Conservation (phyloP, 2,329 filamentous ascomycete genomes). For the Calonectria henricotiae region DNA sequence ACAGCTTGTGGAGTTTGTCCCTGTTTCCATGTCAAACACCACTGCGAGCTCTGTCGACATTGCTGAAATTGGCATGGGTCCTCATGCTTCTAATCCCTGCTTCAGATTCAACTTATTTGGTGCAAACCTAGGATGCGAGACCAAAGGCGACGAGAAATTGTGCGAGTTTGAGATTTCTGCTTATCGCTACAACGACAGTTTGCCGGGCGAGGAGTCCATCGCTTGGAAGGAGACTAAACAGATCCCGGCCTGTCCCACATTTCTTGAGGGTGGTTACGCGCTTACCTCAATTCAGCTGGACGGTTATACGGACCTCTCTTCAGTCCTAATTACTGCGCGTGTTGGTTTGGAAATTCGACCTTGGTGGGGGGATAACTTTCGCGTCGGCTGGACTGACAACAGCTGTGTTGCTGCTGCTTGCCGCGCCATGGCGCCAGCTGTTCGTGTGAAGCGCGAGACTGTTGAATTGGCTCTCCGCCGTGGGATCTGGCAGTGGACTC, state of each 20-base stretch:
- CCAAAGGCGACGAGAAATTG: slow-evolving; percentile 57
- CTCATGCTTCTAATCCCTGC: slow-evolving; percentile 57
- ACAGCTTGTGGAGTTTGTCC: slow-evolving; percentile 61
- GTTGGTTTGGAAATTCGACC: slow-evolving; percentile 59
- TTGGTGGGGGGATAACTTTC: slow-evolving; percentile 63
- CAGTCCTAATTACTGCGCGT: slow-evolving; percentile 58
- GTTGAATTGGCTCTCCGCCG: slow-evolving; percentile 54
- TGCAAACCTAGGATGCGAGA: slow-evolving; percentile 61
- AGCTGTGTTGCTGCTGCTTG: slow-evolving; percentile 60
- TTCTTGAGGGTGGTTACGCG: slow-evolving; percentile 55
- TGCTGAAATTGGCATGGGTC: slow-evolving; percentile 61
- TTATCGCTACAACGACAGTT: slow-evolving; percentile 57
- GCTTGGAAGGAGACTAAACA: slow-evolving; percentile 61
- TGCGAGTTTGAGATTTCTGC: slow-evolving; percentile 63
- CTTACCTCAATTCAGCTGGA: slow-evolving; percentile 58
- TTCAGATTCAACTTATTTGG: slow-evolving; percentile 62
- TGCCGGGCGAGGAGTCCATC: slow-evolving; percentile 57
- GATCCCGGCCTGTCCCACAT: slow-evolving; percentile 59
- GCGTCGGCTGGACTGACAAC: slow-evolving; percentile 62
- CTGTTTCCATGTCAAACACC: slow-evolving; percentile 55
- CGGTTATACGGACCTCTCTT: slow-evolving; percentile 60
- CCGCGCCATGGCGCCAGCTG: slow-evolving; percentile 51
- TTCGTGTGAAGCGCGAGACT: slow-evolving; percentile 55
- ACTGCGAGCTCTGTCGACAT: slow-evolving; percentile 54
- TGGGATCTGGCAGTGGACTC: slow-evolving; percentile 58